These are phyloP conservation scores for Cytidiella melzeri DNA, from an alignment of 768 basidiomycete species.

Conservation along the genomic window DNA sequence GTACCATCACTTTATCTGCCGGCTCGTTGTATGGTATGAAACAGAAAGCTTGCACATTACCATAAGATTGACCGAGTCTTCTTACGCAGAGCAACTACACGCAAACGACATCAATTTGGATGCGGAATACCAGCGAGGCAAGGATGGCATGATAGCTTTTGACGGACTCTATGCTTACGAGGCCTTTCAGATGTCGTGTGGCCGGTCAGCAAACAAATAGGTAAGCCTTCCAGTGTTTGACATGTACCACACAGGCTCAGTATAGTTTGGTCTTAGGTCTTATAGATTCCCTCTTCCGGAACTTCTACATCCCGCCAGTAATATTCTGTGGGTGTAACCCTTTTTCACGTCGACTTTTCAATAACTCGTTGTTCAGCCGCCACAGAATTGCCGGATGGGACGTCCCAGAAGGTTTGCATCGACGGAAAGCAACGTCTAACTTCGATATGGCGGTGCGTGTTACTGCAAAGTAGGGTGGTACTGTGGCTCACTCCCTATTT, in stretches of 20 bases:
- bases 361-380: slow-evolving; percentile 38
- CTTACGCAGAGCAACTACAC: slow-evolving; percentile 62
- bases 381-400: slow-evolving; percentile 50
- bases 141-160: not conserved
- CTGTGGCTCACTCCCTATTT: no score
- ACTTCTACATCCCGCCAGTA: slow-evolving; percentile 76
- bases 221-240: slow-evolving; percentile 4
- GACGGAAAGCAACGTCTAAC: slow-evolving; percentile 82
- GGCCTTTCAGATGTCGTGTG: slow-evolving; percentile 63
- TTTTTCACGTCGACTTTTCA: not conserved
- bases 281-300: slow-evolving; percentile 73
- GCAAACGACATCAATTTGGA: slow-evolving; percentile 62
- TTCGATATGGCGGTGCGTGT: slow-evolving; percentile 57
- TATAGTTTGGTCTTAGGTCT: slow-evolving; percentile 30
- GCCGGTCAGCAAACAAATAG: slow-evolving; percentile 69
- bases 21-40: slow-evolving; percentile 28
- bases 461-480: not conserved
- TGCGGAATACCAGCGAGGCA: slow-evolving; percentile 76
- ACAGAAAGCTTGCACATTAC: not conserved
- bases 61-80: not conserved
- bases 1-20: slow-evolving; percentile 26
- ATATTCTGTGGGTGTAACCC: slow-evolving; percentile 52
- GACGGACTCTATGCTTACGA: not conserved
- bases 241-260: not conserved
- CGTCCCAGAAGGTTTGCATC: slow-evolving; percentile 61